These are phyloP conservation scores for Posidonia oceanica DNA, from an alignment of 116 monocot genomes.

Conservation along the genomic window DNA sequence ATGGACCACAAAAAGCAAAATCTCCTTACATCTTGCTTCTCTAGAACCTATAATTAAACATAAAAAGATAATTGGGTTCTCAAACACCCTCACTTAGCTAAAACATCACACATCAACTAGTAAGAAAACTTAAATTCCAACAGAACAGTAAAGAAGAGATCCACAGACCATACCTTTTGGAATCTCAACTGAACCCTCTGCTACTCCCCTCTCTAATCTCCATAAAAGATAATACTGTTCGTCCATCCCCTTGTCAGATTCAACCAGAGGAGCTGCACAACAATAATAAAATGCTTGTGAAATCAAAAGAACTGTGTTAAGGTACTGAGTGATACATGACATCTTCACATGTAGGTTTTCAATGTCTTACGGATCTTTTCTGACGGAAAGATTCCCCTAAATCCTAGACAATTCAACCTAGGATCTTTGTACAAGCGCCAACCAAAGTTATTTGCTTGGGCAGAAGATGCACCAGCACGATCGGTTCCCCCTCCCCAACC, in stretches of 20 bases:
- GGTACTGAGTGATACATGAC: background rate
- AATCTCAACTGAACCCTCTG: constrained; percentile 93
- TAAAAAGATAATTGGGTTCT: too few species aligned
- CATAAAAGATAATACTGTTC: constrained; percentile 64
- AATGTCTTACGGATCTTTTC: constrained; percentile 51
- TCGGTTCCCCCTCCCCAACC: constrained; percentile 69
- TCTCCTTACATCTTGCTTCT: too few species aligned
- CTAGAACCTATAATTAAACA: too few species aligned
- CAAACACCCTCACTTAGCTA: too few species aligned
- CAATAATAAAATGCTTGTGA: background rate
- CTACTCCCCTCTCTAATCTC: constrained; percentile 80
- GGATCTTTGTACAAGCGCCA: constrained; percentile 91
- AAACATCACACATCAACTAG: too few species aligned
- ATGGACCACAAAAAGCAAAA: too few species aligned
- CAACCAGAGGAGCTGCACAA: constrained; percentile 74
- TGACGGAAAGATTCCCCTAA: constrained; percentile 84
- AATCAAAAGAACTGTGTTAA: background rate
- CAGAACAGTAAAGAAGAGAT: too few species aligned
- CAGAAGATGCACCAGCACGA: constrained; percentile 31
- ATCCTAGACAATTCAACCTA: constrained; percentile 62
- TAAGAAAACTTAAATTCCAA: too few species aligned
- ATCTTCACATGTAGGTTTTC: background rate
- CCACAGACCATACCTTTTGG: constrained; percentile 48
- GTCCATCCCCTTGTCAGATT: constrained; percentile 65
- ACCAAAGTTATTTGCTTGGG: constrained; percentile 48